Conservation (phyloP, 352 stramenopile species). For the Heterotrichella gracilis region DNA sequence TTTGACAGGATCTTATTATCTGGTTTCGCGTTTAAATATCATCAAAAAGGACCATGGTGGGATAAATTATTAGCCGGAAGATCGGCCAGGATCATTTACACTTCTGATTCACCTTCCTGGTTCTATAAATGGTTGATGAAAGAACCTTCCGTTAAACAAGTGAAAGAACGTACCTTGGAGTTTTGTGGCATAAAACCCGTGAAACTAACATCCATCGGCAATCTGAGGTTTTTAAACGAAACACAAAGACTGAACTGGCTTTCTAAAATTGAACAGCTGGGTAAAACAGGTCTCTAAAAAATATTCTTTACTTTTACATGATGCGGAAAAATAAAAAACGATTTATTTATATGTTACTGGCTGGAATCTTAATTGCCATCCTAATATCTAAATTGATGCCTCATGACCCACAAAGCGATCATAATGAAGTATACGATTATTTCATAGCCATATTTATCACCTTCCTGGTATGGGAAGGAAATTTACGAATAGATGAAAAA, state of each 20-base stretch:
- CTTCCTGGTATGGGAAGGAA: no score
- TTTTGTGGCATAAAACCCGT: not conserved
- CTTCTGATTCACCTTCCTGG: not conserved
- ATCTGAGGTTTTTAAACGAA: not conserved
- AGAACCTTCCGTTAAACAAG: not conserved
- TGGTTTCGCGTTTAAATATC: constrained; percentile 2
- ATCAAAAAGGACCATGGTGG: not conserved
- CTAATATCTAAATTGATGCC: no score
- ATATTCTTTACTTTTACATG: no score
- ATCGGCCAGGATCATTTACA: not conserved
- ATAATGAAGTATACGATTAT: no score
- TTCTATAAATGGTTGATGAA: not conserved
- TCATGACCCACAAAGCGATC: no score
- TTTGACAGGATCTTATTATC: not conserved
- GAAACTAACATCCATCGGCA: not conserved
- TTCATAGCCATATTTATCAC: no score
- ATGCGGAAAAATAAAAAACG: no score
- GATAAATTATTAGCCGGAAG: not conserved
- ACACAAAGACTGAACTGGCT: not conserved
- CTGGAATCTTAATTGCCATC: no score
- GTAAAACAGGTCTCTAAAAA: no score
- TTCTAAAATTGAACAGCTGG: not conserved
- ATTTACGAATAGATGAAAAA: no score
- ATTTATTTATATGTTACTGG: no score
- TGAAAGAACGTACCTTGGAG: not conserved